These are phyloP conservation scores for Ceratonia siliqua DNA, from an alignment of 306 rosid genomes.

Conservation along the genomic window DNA sequence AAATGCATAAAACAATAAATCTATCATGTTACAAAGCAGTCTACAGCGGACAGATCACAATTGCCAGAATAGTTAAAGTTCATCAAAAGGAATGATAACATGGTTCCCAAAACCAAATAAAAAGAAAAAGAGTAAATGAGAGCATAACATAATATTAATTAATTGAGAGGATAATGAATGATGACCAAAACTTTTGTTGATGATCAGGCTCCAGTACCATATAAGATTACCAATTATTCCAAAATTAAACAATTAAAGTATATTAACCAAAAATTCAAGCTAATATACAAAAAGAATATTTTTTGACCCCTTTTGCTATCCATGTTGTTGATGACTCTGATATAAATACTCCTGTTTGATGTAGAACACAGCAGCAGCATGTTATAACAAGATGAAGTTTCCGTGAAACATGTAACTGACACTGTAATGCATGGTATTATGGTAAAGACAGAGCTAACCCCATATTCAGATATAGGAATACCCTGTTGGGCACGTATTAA, in stretches of 20 bases:
- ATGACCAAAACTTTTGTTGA: background rate
- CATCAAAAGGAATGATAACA: background rate
- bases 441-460: constrained; percentile 50
- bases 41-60: background rate
- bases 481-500: constrained; percentile 76
- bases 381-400: background rate
- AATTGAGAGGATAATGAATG: background rate
- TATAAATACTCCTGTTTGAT: background rate
- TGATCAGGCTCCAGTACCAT: background rate
- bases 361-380: background rate
- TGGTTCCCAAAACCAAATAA: background rate
- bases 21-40: background rate
- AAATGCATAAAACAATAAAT: constrained; percentile 4
- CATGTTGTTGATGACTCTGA: background rate
- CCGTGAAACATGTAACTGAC: background rate
- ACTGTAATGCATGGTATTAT: background rate
- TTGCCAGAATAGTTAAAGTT: background rate
- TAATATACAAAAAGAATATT: constrained; percentile 12
- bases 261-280: background rate
- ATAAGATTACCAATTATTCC: background rate
- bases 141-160: constrained; percentile 7
- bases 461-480: constrained; percentile 71
- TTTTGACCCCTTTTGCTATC: constrained; percentile 1
- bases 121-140: background rate
- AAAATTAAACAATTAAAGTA: constrained; percentile 7